phyloP scores from a whole-genome alignment of 225 moss, liverwort and hornwort species.

The Ulota crispa region DNA sequence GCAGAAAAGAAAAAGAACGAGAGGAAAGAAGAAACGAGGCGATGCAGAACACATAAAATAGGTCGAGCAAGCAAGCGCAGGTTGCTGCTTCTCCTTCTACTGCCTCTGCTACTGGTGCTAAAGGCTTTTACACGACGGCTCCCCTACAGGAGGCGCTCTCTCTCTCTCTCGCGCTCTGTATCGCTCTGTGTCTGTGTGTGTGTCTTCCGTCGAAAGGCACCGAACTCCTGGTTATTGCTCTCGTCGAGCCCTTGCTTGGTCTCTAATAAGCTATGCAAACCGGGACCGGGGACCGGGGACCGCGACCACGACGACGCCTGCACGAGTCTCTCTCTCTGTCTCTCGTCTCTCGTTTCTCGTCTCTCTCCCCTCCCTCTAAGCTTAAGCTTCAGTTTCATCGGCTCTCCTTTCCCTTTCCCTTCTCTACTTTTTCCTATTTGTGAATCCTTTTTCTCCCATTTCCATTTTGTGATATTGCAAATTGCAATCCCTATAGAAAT shows the following conservation, averaged over 20 bases:
- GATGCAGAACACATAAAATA: conserved; percentile 7
- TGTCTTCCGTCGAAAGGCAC: not conserved
- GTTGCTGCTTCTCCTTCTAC: not conserved
- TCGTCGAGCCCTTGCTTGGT: not conserved
- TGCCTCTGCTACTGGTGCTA: not conserved
- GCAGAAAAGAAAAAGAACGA: not conserved
- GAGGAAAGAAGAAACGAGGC: not conserved
- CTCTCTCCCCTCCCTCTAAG: no score
- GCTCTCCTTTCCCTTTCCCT: no score
- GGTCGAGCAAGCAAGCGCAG: conserved; percentile 10
- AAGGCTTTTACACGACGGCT: conserved; percentile 12
- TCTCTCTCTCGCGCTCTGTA: not conserved
- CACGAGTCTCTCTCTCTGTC: conserved; percentile 30
- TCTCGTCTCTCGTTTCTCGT: not conserved
- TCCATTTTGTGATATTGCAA: no score
- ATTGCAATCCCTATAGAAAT: no score
- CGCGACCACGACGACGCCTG: conserved; percentile 35
- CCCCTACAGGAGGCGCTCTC: conserved; percentile 15
- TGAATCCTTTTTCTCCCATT: no score
- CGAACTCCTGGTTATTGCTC: not conserved
- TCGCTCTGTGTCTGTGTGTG: not conserved
- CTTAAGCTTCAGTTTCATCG: no score
- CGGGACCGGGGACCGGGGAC: not conserved
- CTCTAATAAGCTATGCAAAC: conserved; percentile 7
- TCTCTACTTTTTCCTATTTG: no score